A percentile compares a stretch with the other conserved stretches of the same genome.
Evolutionary conservation across 345 rosid genomes (phyloP).

Genomic region (Brassica nigra): DNA sequence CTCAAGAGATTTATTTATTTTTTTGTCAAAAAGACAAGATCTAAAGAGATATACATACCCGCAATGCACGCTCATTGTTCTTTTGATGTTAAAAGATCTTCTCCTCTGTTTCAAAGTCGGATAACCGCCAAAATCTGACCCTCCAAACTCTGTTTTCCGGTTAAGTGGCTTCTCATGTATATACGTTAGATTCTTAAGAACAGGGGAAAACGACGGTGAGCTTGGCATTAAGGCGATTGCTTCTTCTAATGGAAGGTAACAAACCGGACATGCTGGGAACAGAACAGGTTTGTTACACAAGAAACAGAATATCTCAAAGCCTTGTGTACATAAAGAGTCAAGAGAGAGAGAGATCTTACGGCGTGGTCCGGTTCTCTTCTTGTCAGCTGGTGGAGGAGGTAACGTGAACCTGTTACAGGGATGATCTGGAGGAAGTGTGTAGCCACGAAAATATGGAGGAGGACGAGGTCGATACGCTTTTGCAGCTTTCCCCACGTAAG

Average conservation of each 20-base stretch:
- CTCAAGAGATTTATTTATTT: constrained; percentile 35
- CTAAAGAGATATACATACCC: constrained; percentile 58
- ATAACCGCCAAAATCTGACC: constrained; percentile 92
- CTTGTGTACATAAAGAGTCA: not conserved
- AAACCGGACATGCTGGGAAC: constrained; percentile 83
- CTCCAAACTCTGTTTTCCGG: constrained; percentile 72
- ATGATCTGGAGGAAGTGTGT: constrained; percentile 83
- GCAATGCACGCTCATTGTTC: constrained; percentile 73
- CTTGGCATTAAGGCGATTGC: constrained; percentile 80
- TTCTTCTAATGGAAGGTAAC: constrained; percentile 89
- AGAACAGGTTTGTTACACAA: not conserved
- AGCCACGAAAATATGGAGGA: constrained; percentile 69
- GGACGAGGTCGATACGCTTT: constrained; percentile 49
- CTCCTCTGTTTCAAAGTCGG: constrained; percentile 74
- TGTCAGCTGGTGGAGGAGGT: constrained; percentile 93
- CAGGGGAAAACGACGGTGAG: constrained; percentile 73
- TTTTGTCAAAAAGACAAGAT: not conserved
- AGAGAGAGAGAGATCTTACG: constrained; percentile 49
- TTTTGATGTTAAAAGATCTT: constrained; percentile 66
- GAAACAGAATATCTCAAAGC: not conserved
- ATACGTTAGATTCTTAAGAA: constrained; percentile 63
- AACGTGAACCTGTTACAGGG: constrained; percentile 72
- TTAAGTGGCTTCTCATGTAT: constrained; percentile 59
- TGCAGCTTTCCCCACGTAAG: not conserved
- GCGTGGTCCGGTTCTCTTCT: constrained; percentile 85